Evolutionary conservation across 768 basidiomycete genomes (phyloP).

Genomic region (Trametes cinnabarina): DNA sequence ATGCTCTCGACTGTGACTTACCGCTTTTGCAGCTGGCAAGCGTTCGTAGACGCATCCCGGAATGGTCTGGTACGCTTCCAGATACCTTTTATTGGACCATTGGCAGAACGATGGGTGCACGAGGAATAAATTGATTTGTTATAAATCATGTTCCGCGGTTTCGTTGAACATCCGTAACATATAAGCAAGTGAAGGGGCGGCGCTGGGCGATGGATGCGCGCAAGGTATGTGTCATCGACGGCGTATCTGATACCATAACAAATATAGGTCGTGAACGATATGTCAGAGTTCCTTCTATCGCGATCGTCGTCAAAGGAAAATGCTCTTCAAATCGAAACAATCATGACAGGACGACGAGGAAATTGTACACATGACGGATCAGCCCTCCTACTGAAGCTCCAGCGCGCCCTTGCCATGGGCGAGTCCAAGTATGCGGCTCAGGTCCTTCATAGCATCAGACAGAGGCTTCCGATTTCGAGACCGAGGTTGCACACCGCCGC

Average conservation of each 20-base stretch:
- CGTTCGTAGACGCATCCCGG: constrained; percentile 52
- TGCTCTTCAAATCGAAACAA: not conserved
- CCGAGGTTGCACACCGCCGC: constrained; percentile 26
- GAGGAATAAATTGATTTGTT: constrained; percentile 45
- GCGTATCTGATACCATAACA: no score
- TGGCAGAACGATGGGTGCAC: constrained; percentile 68
- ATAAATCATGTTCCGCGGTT: no score
- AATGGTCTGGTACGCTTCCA: constrained; percentile 55
- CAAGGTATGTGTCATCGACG: no score
- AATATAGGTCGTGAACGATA: no score
- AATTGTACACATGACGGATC: constrained; percentile 11
- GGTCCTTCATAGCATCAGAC: constrained; percentile 15
- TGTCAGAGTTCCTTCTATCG: no score
- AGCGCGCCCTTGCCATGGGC: no score
- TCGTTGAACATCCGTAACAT: no score
- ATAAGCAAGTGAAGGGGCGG: no score
- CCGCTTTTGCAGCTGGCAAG: constrained; percentile 38
- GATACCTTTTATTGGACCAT: constrained; percentile 58
- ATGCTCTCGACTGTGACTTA: not conserved
- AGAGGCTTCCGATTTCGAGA: constrained; percentile 20
- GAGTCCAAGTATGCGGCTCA: no score
- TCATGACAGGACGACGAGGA: not conserved
- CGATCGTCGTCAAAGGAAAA: no score
- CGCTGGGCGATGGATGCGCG: no score
- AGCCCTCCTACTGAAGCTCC: not conserved